Percentiles rank a stretch among this genome's conserved stretches.
Conservation (phyloP, 441 rosid genomes). For the Gossypium schwendimanii region DNA sequence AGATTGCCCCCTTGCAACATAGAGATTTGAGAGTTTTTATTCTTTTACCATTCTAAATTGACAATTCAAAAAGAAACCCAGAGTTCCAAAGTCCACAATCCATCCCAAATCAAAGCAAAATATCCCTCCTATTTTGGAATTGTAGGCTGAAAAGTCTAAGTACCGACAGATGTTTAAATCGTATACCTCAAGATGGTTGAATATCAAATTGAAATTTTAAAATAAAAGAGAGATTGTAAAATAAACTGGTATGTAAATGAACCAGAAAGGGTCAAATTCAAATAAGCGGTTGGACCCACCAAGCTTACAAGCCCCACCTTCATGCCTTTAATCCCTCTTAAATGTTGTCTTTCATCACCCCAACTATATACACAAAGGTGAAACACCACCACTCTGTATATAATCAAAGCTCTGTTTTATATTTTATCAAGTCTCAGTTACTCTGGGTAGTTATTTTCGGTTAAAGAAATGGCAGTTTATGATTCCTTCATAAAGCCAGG, state of each 20-base stretch:
- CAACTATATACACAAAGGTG: conserved; percentile 19
- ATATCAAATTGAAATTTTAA: no score
- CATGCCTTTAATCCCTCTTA: conserved; percentile 66
- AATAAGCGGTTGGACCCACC: conserved; percentile 28
- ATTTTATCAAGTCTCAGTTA: no score
- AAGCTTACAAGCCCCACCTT: conserved; percentile 28
- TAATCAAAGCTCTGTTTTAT: background rate
- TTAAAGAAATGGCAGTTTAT: conserved; percentile 36
- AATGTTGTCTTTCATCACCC: conserved; percentile 10
- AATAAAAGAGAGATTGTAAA: no score
- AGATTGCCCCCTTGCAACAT: background rate
- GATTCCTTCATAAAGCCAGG: conserved; percentile 77
- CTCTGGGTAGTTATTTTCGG: conserved; percentile 2
- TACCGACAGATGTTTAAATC: background rate
- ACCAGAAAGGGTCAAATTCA: conserved; percentile 40
- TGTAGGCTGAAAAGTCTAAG: background rate
- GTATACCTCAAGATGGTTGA: no score
- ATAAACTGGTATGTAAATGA: no score
- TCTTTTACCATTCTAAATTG: background rate
- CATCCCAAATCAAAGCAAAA: background rate
- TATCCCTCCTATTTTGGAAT: background rate
- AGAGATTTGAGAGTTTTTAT: background rate
- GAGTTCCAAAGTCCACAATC: no score
- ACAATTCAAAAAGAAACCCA: background rate
- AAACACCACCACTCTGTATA: background rate